Evolutionary conservation across 225 moss, liverwort and hornwort species (phyloP).

Genomic region (Rhytidiadelphus loreus): DNA sequence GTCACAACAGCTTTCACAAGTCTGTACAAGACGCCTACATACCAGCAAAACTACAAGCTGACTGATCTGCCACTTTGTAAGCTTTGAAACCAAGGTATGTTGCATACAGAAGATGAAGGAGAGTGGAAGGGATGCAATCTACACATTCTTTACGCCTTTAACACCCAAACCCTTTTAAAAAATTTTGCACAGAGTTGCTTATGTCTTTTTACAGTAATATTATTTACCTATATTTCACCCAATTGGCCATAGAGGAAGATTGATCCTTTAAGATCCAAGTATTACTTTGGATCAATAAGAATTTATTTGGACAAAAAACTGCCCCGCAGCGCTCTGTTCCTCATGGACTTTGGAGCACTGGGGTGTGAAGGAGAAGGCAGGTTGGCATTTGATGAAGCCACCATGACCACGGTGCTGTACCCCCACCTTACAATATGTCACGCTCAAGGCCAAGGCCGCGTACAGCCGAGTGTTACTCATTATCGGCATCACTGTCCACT

Average conservation of each 20-base stretch:
- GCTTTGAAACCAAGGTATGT: neutral
- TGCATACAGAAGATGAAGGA: neutral
- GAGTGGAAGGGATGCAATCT: neutral
- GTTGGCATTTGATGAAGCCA: neutral
- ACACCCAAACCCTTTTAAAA: neutral
- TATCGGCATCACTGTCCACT: slow-evolving; percentile 50
- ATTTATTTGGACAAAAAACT: neutral
- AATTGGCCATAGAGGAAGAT: neutral
- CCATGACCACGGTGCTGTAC: neutral
- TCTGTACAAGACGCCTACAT: slow-evolving; percentile 11
- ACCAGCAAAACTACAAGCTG: neutral
- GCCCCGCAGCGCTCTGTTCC: neutral
- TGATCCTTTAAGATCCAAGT: neutral
- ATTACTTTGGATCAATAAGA: neutral
- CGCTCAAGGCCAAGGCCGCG: neutral
- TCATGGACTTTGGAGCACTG: neutral
- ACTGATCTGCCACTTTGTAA: neutral
- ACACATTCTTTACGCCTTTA: neutral
- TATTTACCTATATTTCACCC: neutral
- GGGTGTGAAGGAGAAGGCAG: neutral
- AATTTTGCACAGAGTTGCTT: neutral
- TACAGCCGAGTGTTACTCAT: slow-evolving; percentile 11
- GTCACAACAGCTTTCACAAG: neutral
- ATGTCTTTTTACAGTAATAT: neutral
- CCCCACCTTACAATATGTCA: neutral